Base-by-base conservation (phyloP, 495 filamentous ascomycete genomes). In the Talaromyces stipitatus region DNA sequence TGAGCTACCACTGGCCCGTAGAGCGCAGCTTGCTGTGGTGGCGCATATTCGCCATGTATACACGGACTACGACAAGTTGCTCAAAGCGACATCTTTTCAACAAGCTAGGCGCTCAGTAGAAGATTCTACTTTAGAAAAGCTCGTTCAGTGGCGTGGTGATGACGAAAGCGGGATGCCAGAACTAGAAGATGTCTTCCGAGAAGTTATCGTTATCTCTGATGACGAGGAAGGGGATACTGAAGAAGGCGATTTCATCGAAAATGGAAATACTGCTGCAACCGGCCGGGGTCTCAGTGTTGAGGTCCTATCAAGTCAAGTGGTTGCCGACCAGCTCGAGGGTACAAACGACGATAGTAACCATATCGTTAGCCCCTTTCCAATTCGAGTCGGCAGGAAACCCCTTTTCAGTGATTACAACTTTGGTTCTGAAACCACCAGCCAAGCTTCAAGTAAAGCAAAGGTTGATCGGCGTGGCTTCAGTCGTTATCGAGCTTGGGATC, bases 91-190 rank as follows among this genome's bases (percentile, higher is more conserved):
- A 5, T 73, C 69, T 7, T 91, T 83, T 69, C 73, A 79, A 45
- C 86, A 88, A 56, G 90, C 91, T 23, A 79, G 91, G 56, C 80
- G 76, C 56, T 68, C 73, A 38, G 87, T 94, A 33, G 87, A 92
- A 63, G 78, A 84, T 45, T 69, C 82, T 12, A 90, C 85, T 50
- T 72, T 92, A 27, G 81, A 85, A 54, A 80, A 85, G 63, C 74
- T 96, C 54, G 81, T 89, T 63, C 85, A 89, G 76, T 96, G 92
- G 92, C 85, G 90, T 66, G 90, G 89, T 48, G 89, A 92, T 62
- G 88, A 90, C 65, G 87, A 91, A 62, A 87, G 83, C 33, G 86
- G 86, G 45, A 82, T 82, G 58, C 82, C 84, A 53, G 84, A 87
- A 60, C 77, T 91, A 8, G 87, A 91, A 61, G 88, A 94, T 64